Evolutionary conservation across 495 filamentous ascomycete genomes (phyloP).

Genomic region (Penicillium egyptiacum): DNA sequence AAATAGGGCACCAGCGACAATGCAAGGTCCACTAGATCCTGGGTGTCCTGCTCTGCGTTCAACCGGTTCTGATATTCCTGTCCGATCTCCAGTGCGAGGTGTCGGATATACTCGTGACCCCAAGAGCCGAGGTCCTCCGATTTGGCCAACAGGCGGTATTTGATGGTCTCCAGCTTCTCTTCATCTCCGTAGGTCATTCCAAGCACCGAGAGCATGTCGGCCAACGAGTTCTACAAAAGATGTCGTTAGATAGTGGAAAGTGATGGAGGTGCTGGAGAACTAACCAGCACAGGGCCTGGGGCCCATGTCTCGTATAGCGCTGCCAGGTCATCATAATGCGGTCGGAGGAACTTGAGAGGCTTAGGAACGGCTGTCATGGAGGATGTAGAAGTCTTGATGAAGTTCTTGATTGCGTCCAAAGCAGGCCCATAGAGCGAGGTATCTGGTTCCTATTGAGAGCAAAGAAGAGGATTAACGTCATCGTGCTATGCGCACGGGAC

Average conservation of each 20-base stretch:
- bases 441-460: conserved; percentile 69
- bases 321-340: conserved; percentile 86
- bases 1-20: conserved; percentile 88
- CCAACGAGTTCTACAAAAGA: conserved; percentile 64
- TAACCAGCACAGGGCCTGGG: conserved; percentile 75
- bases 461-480: conserved; percentile 31
- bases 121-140: conserved; percentile 92
- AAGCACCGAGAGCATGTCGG: conserved; percentile 94
- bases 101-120: conserved; percentile 98
- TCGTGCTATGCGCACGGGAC: conserved; percentile 11
- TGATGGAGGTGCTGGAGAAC: conserved; percentile 8
- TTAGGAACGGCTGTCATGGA: conserved; percentile 99
- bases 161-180: conserved; percentile 90
- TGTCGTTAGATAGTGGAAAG: conserved; percentile 7
- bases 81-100: conserved; percentile 93
- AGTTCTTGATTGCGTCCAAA: conserved; percentile 91
- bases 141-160: conserved; percentile 87
- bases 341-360: conserved; percentile 95
- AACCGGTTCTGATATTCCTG: conserved; percentile 84
- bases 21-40: conserved; percentile 81
- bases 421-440: conserved; percentile 85
- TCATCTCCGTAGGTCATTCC: conserved; percentile 99
- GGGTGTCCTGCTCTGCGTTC: conserved; percentile 58
- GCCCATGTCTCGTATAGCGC: conserved; percentile 87
- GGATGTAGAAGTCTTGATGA: conserved; percentile 97